A percentile compares a stretch with the other conserved stretches of the same genome.
phyloP scores from a whole-genome alignment of 1,139 yeast genomes.

The Torulaspora globosa region DNA sequence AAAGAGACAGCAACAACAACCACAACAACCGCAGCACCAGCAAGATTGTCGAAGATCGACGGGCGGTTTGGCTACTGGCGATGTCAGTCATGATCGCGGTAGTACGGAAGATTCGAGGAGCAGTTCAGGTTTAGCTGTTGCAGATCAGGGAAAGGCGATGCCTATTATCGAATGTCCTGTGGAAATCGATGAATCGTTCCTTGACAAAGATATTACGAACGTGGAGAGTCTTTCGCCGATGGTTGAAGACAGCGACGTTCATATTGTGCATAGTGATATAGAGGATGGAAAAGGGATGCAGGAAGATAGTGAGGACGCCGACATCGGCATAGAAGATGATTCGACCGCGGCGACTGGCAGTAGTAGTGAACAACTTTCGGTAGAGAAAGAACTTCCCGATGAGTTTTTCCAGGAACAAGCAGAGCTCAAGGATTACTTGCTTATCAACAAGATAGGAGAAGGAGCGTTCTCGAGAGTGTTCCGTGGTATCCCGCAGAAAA shows the following conservation, averaged over 20 bases:
- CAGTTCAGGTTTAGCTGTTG: not conserved
- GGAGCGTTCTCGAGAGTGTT: conserved; percentile 85
- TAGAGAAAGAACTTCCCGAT: conserved; percentile 44
- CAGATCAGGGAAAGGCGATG: not conserved
- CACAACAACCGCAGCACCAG: not conserved
- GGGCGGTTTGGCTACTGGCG: not conserved
- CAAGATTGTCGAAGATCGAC: not conserved
- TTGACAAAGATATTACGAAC: not conserved
- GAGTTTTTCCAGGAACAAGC: conserved; percentile 21
- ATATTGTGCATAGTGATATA: not conserved
- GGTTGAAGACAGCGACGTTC: not conserved
- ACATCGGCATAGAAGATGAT: conserved; percentile 3
- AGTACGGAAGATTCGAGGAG: conserved; percentile 3
- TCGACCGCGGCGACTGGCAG: not conserved
- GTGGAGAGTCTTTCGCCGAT: not conserved
- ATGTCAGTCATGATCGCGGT: too few species aligned
- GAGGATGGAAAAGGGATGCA: conserved; percentile 5
- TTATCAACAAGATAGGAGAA: conserved; percentile 53
- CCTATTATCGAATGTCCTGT: conserved; percentile 2
- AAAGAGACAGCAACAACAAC: conserved; percentile 9
- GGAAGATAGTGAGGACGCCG: too few species aligned
- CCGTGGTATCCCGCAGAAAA: conserved; percentile 19
- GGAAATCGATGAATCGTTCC: not conserved
- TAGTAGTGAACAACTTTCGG: conserved; percentile 1
- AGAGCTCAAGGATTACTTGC: conserved; percentile 28